A percentile compares a stretch with the other conserved stretches of the same genome.
phyloP scores from a whole-genome alignment of 306 rosid genomes.

The Oxytropis ochrocephala region DNA sequence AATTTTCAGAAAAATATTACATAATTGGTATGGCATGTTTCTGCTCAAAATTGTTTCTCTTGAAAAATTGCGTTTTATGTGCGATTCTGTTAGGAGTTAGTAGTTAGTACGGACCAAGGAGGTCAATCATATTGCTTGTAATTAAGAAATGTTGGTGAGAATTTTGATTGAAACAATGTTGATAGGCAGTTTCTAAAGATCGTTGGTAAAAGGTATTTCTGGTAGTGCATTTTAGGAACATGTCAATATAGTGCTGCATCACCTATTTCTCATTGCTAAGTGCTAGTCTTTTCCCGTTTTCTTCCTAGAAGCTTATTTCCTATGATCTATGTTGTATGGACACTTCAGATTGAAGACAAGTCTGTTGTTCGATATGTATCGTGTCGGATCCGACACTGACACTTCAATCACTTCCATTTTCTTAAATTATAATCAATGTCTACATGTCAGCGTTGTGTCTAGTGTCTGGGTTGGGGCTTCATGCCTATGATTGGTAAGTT shows the following conservation, averaged over 20 bases:
- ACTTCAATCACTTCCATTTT: no score
- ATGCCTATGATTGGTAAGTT: not conserved
- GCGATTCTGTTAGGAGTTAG: not conserved
- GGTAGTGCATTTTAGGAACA: not conserved
- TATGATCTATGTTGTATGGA: not conserved
- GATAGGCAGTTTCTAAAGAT: not conserved
- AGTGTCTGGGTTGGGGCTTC: no score
- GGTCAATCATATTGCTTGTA: not conserved
- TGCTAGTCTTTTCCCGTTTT: slow-evolving; percentile 4
- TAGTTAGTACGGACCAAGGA: not conserved
- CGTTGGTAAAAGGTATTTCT: not conserved
- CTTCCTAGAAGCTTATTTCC: not conserved
- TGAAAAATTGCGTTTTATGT: not conserved
- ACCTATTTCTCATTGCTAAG: not conserved
- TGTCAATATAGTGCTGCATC: not conserved
- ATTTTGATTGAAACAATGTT: not conserved
- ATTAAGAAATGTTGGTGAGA: not conserved
- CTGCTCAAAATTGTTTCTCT: not conserved
- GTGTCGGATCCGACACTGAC: no score
- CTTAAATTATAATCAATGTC: no score
- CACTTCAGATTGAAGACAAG: no score
- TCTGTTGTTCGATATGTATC: no score
- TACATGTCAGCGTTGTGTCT: no score
- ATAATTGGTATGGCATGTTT: not conserved
- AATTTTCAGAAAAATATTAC: no score